Conservation (phyloP, 1,284 basidiomycete species). For the Veloboletus limbatus region DNA sequence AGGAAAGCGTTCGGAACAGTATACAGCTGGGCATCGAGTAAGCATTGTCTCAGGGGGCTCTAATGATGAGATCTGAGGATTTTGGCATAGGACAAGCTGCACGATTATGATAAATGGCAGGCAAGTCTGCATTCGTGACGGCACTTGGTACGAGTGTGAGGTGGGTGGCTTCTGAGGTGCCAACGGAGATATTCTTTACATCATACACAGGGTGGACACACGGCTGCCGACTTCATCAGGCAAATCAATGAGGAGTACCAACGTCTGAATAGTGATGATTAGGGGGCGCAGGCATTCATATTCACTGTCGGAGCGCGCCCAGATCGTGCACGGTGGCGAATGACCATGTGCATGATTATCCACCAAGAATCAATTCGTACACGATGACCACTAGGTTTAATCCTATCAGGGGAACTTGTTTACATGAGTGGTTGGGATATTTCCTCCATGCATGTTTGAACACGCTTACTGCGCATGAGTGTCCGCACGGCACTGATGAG, state of each 20-base stretch:
- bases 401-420: conserved; percentile 81
- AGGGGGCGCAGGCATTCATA: conserved; percentile 15
- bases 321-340: conserved; percentile 15
- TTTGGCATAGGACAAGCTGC: conserved; percentile 69
- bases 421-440: conserved; percentile 14
- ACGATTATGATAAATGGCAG: conserved; percentile 73
- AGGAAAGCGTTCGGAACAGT: conserved; percentile 54
- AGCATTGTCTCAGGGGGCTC: conserved; percentile 23
- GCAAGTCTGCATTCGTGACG: conserved; percentile 75
- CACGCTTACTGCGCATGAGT: conserved; percentile 81
- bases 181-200: conserved; percentile 28
- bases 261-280: conserved; percentile 47
- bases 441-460: conserved; percentile 17
- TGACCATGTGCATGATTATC: conserved; percentile 24
- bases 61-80: conserved; percentile 8
- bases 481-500: conserved; percentile 93
- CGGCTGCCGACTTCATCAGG: conserved; percentile 67
- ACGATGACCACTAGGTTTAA: conserved; percentile 80
- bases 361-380: conserved; percentile 74
- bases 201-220: conserved; percentile 65
- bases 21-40: conserved; percentile 56
- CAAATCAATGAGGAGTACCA: conserved; percentile 78
- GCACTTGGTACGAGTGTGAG: conserved; percentile 80
- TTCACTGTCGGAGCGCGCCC: conserved; percentile 8
- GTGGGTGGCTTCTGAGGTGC: conserved; percentile 44